These are phyloP conservation scores for Suillus subaureus DNA, from an alignment of 768 basidiomycete genomes.

Conservation along the genomic window DNA sequence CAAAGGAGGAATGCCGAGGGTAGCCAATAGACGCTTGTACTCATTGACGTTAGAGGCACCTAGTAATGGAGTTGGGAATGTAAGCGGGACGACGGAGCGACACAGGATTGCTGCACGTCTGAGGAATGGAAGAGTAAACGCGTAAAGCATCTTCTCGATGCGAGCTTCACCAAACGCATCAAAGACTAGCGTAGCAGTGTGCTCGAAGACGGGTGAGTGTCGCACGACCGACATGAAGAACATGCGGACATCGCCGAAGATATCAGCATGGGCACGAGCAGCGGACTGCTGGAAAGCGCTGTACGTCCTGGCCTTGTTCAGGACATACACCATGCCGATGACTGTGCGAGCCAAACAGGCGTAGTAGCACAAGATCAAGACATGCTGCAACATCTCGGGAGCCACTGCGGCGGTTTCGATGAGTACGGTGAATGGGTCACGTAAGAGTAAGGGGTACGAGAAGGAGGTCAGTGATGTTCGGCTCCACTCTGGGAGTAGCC, in stretches of 20 bases:
- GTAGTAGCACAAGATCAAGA: constrained; percentile 89
- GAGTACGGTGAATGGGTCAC: constrained; percentile 89
- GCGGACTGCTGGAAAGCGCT: constrained; percentile 43
- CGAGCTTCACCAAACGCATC: constrained; percentile 81
- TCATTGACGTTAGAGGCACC: constrained; percentile 56
- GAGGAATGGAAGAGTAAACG: constrained; percentile 90
- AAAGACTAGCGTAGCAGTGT: constrained; percentile 78
- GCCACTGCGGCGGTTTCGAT: constrained; percentile 89
- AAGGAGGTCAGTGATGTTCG: constrained; percentile 81
- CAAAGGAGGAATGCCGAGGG: constrained; percentile 80
- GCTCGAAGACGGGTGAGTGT: constrained; percentile 86
- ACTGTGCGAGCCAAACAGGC: constrained; percentile 85
- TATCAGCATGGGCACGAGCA: constrained; percentile 58
- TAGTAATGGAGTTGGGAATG: constrained; percentile 55
- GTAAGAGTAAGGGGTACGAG: constrained; percentile 81
- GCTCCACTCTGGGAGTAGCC: constrained; percentile 91
- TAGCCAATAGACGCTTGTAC: constrained; percentile 72
- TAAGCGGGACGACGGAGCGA: constrained; percentile 67
- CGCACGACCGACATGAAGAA: constrained; percentile 91
- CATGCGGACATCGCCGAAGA: constrained; percentile 86
- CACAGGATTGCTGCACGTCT: constrained; percentile 86
- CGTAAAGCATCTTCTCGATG: constrained; percentile 84
- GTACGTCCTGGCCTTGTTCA: constrained; percentile 70
- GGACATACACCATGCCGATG: constrained; percentile 80
- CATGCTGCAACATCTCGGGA: constrained; percentile 87